Evolutionary conservation across 805 yeast species (phyloP), one percentile per base, ranked within the genome.

Genomic region (Schwanniomyces polymorphus): DNA sequence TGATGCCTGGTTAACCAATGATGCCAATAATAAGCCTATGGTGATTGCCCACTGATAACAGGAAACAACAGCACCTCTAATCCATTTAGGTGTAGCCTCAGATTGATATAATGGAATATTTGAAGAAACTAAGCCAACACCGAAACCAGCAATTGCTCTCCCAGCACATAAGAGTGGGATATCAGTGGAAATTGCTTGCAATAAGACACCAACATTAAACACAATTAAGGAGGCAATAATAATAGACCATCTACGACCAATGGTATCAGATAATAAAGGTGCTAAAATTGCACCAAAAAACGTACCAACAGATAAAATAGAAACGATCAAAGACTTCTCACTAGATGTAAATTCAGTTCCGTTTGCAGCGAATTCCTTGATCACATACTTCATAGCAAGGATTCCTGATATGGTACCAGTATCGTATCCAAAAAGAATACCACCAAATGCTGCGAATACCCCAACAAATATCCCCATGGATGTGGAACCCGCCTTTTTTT

Each of bases 401-500:
- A 70, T 67, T 56, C 76, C 76, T 11, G 70, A 63, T 46, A 70
- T 70, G 51, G 74, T 69, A 52, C 75, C 75, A 28, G 75, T 69
- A 53, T 70, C 75, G 58, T 67, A 70, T 28, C 75, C 75, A 55
- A 53, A 70, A 49, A 70, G 67, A 44, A 70, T 51, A 57, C 75
- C 75, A 51, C 74, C 75, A 46, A 67, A 60, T 49, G 74, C 72
- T 39, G 74, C 75, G 50, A 68, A 70, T 33, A 60, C 57, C 50
- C 75, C 74, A 25, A 70, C 72, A 42, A 65, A 53, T 58, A 69
- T 67, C 41, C 72, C 72, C 73, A 70, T 70, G 38, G 64, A 40
- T 52, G 74, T 61, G 45, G 74, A 69, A n/a, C 75, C 82, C 43
- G 76, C 75, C 45, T 65, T 68, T 59, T 74, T 76, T 40, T 75